Conservation (phyloP, 2,329 filamentous ascomycete genomes). For the Botryotinia globosa region DNA sequence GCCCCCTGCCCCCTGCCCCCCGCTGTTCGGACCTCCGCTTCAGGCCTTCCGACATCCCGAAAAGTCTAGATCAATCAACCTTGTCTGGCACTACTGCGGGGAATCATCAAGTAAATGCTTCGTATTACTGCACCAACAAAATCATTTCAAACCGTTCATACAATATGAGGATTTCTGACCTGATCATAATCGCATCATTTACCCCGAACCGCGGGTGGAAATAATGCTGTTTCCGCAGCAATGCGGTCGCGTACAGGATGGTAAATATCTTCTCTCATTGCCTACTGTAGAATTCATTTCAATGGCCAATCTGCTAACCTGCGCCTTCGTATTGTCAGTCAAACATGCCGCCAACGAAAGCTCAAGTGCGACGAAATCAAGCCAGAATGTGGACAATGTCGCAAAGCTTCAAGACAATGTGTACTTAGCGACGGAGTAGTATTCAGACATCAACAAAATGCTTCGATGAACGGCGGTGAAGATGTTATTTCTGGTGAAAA, state of each 20-base stretch:
- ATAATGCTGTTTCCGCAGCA: slow-evolving; percentile 24
- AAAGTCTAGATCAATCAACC: neutral
- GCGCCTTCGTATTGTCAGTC: slow-evolving; percentile 36
- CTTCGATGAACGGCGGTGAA: slow-evolving; percentile 58
- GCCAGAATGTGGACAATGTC: slow-evolving; percentile 59
- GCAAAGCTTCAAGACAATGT: slow-evolving; percentile 56
- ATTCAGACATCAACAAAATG: slow-evolving; percentile 68
- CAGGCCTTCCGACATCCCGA: neutral
- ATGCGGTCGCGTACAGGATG: slow-evolving; percentile 42
- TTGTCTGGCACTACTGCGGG: slow-evolving; percentile 2
- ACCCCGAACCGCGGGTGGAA: neutral
- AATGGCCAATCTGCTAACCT: slow-evolving; percentile 17
- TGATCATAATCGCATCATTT: neutral
- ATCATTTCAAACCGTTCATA: neutral
- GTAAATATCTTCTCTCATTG: slow-evolving; percentile 26
- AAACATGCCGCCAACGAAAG: slow-evolving; percentile 59
- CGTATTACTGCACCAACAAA: neutral
- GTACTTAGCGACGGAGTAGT: slow-evolving; percentile 60
- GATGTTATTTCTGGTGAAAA: slow-evolving; percentile 39
- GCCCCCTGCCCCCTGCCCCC: neutral
- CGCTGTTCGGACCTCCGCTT: neutral
- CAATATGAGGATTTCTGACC: neutral
- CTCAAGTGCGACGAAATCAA: slow-evolving; percentile 64
- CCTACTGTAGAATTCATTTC: neutral
- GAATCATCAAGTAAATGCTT: slow-evolving; percentile 9